phyloP scores from a whole-genome alignment of 169 alveolate genomes.

The Plasmodium blacklocki region DNA sequence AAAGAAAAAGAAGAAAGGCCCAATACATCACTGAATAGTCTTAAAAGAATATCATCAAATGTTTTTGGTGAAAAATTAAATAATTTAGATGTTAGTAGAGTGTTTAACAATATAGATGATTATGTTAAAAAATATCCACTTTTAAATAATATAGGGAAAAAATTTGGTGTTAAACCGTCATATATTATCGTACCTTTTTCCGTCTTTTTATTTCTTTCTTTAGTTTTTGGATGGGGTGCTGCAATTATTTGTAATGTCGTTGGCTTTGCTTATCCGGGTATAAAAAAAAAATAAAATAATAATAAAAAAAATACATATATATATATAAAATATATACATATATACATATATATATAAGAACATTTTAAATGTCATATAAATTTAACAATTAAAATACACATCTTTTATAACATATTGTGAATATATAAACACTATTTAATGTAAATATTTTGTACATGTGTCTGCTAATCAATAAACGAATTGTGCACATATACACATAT shows the following conservation, averaged over 20 bases:
- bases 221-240: conserved; percentile 82
- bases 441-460: no score
- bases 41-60: conserved; percentile 44
- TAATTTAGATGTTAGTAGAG: conserved; percentile 12
- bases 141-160: conserved; percentile 32
- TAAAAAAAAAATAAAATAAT: not conserved
- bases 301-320: not conserved
- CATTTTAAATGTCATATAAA: not conserved
- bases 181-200: conserved; percentile 64
- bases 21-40: not conserved
- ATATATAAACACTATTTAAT: no score
- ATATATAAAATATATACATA: not conserved
- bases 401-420: no score
- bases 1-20: no score
- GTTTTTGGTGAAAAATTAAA: conserved; percentile 21
- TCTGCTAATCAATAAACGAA: no score
- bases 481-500: not conserved
- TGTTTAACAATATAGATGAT: conserved; percentile 23
- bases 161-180: conserved; percentile 77
- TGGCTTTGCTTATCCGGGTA: conserved; percentile 81
- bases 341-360: not conserved
- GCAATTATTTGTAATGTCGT: conserved; percentile 79
- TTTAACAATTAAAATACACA: no score
- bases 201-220: conserved; percentile 37
- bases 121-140: conserved; percentile 45